phyloP scores from a whole-genome alignment of 73 alveolate genomes.

The Tetrahymena malaccensis region DNA sequence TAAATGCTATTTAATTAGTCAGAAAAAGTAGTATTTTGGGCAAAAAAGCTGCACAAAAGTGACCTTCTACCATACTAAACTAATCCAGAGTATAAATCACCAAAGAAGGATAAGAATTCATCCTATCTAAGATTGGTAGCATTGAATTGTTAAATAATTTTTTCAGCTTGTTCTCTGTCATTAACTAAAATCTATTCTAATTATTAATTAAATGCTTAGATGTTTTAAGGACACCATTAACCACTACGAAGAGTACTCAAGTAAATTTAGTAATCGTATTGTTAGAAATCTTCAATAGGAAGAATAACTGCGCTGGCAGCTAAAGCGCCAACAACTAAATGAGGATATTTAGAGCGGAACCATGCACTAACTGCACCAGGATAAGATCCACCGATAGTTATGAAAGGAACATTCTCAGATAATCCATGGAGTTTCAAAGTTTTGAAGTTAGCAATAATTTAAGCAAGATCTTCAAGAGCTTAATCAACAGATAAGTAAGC shows the following conservation, averaged over 20 bases:
- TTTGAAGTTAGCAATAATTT: conserved; percentile 10
- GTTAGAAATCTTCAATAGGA: conserved; percentile 47
- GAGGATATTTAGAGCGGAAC: conserved; percentile 59
- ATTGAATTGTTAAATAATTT: conserved; percentile 14
- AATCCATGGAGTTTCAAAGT: conserved; percentile 27
- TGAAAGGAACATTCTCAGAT: conserved; percentile 27
- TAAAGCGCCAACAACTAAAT: conserved; percentile 40
- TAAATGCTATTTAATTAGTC: conserved; percentile 19
- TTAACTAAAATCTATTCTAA: conserved; percentile 18
- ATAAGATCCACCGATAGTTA: conserved; percentile 58
- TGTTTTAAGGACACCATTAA: conserved; percentile 27
- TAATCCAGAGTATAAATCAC: conserved; percentile 39
- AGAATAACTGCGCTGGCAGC: conserved; percentile 55
- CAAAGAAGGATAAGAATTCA: conserved; percentile 51
- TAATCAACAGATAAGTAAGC: conserved; percentile 41
- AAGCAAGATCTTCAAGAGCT: conserved; percentile 56
- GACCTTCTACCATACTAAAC: conserved; percentile 49
- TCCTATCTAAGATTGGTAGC: conserved; percentile 37
- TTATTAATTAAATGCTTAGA: conserved; percentile 5
- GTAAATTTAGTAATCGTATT: conserved; percentile 42
- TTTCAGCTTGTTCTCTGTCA: conserved; percentile 3
- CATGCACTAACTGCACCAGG: conserved; percentile 71
- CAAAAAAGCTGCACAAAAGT: conserved; percentile 29
- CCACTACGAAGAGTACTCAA: conserved; percentile 36
- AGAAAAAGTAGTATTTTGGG: neutral